Conservation (phyloP, 768 basidiomycete genomes). For the Panaeolus papilionaceus region DNA sequence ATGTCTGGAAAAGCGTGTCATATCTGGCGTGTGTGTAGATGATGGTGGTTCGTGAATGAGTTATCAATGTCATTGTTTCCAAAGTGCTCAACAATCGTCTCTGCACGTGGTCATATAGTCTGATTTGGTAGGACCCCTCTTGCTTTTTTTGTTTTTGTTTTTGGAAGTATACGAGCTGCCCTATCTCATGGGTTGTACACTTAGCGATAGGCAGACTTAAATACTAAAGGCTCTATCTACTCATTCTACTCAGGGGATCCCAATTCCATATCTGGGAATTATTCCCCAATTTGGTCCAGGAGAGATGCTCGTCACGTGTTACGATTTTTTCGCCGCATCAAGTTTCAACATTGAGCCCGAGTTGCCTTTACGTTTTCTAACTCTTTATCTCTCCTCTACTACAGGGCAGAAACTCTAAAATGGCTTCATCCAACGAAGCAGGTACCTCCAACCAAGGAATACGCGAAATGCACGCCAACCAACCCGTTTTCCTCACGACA, state of each 20-base stretch:
- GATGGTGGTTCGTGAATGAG: too few species aligned
- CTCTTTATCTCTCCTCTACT: background rate
- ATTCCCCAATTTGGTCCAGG: background rate
- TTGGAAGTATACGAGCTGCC: too few species aligned
- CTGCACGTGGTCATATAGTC: too few species aligned
- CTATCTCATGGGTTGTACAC: too few species aligned
- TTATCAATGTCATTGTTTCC: too few species aligned
- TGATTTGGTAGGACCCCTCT: too few species aligned
- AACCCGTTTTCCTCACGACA: slow-evolving; percentile 77
- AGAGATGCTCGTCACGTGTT: background rate
- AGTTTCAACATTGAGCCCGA: background rate
- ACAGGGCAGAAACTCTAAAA: background rate
- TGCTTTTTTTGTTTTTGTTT: too few species aligned
- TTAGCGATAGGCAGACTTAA: too few species aligned
- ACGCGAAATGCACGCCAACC: slow-evolving; percentile 23
- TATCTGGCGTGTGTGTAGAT: too few species aligned
- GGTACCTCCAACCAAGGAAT: background rate
- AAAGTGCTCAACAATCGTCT: too few species aligned
- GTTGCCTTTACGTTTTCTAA: background rate
- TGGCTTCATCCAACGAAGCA: slow-evolving; percentile 13
- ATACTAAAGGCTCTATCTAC: too few species aligned
- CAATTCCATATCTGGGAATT: background rate
- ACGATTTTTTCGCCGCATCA: slow-evolving; percentile 4
- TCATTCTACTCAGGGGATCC: background rate
- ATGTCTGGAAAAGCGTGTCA: too few species aligned